Base-by-base conservation (phyloP, 345 rosid species). In the Gynandropsis gynandra region DNA sequence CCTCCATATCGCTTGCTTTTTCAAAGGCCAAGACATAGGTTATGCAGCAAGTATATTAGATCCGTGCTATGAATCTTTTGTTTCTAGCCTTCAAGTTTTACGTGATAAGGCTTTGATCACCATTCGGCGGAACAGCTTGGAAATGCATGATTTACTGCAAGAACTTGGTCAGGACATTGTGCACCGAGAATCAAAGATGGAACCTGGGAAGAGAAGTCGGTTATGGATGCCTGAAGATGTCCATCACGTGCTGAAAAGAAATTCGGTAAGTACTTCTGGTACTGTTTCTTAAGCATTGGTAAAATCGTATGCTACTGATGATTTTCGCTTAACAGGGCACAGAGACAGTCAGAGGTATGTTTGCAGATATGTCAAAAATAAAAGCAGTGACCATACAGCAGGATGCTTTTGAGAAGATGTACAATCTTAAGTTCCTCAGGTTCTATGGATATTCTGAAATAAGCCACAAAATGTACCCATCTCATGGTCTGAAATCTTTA, bases 1-100 rank as follows among this genome's bases (percentile, higher is more conserved):
- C 31, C 34, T 63, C 1, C 61, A 54, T 48, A 24, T 65, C 10
- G 54, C 59, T 8, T 59, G 65, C 40, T 53, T 64, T 14, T 44
- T 49, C 12, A 5, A 44, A 1, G 49, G 57, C 4, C n/a, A 13
- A 1, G n/a, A 20, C 3, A 44, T 1, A 49, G 51, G 48, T 32
- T 15, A 12, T 42, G 66, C 47, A 4, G 44, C 9, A 21, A 20
- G 42, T 11, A 4, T 48, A 10, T 4, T 69, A 5, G 59, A 49
- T 42, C 58, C 43, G 3, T 31, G 39, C 14, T 46, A 21, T 12
- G 38, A 52, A 8, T 53, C 8, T 9, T 10, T 42, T 0, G 9
- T 10, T 12, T 47, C 33, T 42, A 63, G 58, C 9, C 14, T 70
- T 14, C 27, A 38, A 11, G 45, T 16, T 45, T 70, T 70, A 10